phyloP scores from a whole-genome alignment of 768 basidiomycete species.

The Boletus rubescentipes region DNA sequence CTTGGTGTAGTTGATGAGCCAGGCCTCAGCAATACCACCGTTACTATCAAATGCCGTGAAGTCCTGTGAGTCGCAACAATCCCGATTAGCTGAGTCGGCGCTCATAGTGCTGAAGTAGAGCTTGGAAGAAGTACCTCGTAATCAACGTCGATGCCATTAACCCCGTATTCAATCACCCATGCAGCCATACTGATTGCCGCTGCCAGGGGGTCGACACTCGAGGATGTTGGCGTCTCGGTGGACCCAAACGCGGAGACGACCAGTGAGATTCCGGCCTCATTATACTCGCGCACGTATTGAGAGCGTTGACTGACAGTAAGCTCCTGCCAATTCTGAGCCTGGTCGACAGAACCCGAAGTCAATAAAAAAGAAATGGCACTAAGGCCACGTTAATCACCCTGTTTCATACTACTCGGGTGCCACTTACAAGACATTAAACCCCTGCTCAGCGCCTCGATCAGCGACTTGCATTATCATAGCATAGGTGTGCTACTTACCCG shows the following conservation, averaged over 20 bases:
- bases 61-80: conserved; percentile 19
- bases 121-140: conserved; percentile 37
- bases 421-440: conserved; percentile 37
- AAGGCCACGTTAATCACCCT: neutral
- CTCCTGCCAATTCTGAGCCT: conserved; percentile 46
- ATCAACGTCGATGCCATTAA: conserved; percentile 56
- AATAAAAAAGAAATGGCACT: conserved; percentile 45
- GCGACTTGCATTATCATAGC: neutral
- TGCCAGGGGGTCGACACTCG: conserved; percentile 37
- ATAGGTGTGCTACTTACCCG: conserved; percentile 29
- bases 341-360: conserved; percentile 41
- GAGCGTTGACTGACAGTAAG: conserved; percentile 40
- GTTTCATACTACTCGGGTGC: neutral
- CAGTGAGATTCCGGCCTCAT: conserved; percentile 54
- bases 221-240: conserved; percentile 41
- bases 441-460: conserved; percentile 19
- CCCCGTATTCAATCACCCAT: conserved; percentile 45
- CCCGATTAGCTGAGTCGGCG: neutral
- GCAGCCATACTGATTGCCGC: conserved; percentile 44
- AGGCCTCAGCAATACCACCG: conserved; percentile 38
- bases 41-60: conserved; percentile 31
- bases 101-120: neutral
- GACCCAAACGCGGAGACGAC: conserved; percentile 58
- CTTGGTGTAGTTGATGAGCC: conserved; percentile 34
- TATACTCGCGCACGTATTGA: conserved; percentile 46